Evolutionary conservation across 2,329 filamentous ascomycete species (phyloP).

Genomic region (Stromatinia cepivora): DNA sequence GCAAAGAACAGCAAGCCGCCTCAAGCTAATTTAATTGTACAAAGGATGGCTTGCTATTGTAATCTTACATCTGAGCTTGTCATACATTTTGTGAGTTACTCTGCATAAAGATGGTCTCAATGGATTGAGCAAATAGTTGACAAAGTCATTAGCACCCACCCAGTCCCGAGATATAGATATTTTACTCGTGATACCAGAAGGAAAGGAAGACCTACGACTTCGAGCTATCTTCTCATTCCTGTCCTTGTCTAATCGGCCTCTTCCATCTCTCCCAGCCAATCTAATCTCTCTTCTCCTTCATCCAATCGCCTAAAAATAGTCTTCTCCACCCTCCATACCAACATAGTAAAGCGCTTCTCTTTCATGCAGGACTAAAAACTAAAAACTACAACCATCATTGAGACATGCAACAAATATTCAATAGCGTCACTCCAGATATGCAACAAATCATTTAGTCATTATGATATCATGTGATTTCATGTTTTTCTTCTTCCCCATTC

Average conservation of each 20-base stretch:
- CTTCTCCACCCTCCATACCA: neutral
- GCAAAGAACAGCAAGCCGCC: neutral
- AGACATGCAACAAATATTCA: conserved; percentile 19
- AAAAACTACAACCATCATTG: neutral
- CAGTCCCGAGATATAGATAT: too few species aligned
- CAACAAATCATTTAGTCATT: conserved; percentile 20
- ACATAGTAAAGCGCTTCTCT: conserved; percentile 7
- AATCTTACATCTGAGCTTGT: too few species aligned
- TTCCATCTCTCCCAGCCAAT: neutral
- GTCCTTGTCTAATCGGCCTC: neutral
- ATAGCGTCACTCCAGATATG: conserved; percentile 22
- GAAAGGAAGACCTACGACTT: neutral
- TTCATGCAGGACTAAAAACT: conserved; percentile 1
- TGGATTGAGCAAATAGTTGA: neutral
- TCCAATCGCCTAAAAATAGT: conserved; percentile 7
- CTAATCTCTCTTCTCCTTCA: neutral
- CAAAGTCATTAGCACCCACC: too few species aligned
- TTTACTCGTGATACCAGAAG: neutral
- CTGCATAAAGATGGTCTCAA: neutral
- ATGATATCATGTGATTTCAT: neutral
- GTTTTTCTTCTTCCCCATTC: neutral
- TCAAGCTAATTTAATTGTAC: neutral
- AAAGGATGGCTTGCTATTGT: neutral
- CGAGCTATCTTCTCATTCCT: neutral
- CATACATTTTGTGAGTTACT: neutral